Evolutionary conservation across 495 filamentous ascomycete genomes (phyloP).

Genomic region (Staphylotrichum longicolle): DNA sequence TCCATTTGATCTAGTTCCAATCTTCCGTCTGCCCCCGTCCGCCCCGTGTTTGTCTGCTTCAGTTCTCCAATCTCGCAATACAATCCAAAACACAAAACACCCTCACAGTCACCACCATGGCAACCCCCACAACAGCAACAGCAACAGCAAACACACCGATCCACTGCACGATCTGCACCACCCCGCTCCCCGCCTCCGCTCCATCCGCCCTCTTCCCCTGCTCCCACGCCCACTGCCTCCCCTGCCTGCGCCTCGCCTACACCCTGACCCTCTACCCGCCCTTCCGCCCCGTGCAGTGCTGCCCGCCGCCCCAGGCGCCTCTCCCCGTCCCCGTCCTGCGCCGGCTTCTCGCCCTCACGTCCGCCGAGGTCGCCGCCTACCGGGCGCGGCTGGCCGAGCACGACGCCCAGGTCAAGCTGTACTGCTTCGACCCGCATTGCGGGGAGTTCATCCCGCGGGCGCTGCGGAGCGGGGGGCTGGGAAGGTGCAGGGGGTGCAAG

Average conservation of each 20-base stretch:
- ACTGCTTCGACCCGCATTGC: conserved; percentile 24
- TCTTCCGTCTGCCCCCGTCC: too few relatives aligned
- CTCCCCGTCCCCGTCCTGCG: conserved; percentile 6
- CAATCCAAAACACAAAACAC: too few relatives aligned
- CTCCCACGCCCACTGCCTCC: conserved; percentile 18
- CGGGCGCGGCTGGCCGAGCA: conserved; percentile 21
- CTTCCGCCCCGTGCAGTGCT: conserved; percentile 28
- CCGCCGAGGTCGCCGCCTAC: conserved; percentile 16
- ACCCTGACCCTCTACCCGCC: conserved; percentile 6
- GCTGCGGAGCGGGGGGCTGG: conserved; percentile 12
- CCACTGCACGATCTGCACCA: conserved; percentile 19
- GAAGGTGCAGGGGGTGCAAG: conserved; percentile 19
- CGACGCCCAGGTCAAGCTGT: conserved; percentile 15
- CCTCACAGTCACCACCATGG: not conserved
- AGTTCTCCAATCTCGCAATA: too few relatives aligned
- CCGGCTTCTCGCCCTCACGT: not conserved
- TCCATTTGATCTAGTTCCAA: too few relatives aligned
- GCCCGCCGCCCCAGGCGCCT: not conserved
- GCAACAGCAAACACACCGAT: not conserved
- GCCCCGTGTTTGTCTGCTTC: too few relatives aligned
- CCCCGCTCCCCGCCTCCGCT: not conserved
- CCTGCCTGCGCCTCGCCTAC: conserved; percentile 14
- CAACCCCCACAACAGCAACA: not conserved
- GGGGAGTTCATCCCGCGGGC: conserved; percentile 24
- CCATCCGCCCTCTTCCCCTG: conserved; percentile 9